A percentile compares a stretch with the other conserved stretches of the same genome.
phyloP scores from a whole-genome alignment of 768 basidiomycete species.

The Filobasidium floriforme region DNA sequence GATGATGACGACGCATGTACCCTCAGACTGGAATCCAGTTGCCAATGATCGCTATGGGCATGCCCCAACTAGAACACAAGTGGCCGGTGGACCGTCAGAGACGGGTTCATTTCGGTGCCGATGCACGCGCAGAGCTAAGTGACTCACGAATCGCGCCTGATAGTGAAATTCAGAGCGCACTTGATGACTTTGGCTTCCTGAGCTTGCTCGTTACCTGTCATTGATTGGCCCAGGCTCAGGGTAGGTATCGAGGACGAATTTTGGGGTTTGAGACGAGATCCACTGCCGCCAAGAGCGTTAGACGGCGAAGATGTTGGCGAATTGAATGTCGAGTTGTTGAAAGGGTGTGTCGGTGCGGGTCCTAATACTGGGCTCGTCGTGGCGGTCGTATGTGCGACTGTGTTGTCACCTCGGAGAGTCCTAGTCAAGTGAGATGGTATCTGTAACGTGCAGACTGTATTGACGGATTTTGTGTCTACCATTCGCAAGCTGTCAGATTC shows the following conservation, averaged over 20 bases:
- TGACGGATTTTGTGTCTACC: constrained; percentile 36
- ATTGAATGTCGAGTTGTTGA: background rate
- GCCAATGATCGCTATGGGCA: constrained; percentile 43
- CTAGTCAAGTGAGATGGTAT: constrained; percentile 36
- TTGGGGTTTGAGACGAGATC: background rate
- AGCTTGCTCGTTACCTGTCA: background rate
- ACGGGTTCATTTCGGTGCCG: background rate
- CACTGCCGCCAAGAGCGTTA: background rate
- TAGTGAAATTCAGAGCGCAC: constrained; percentile 46
- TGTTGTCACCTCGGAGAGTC: background rate
- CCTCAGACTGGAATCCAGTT: constrained; percentile 34
- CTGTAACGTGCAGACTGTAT: constrained; percentile 37
- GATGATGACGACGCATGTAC: background rate
- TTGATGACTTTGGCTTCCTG: constrained; percentile 37
- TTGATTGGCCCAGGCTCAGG: constrained; percentile 8
- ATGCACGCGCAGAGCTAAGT: background rate
- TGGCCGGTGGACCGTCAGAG: background rate
- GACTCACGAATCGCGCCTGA: constrained; percentile 42
- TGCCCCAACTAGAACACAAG: constrained; percentile 33
- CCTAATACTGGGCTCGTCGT: constrained; percentile 19
- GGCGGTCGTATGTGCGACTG: constrained; percentile 2
- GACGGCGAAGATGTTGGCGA: constrained; percentile 11
- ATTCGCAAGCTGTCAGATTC: background rate
- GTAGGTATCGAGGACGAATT: constrained; percentile 7
- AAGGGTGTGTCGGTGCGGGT: constrained; percentile 9